Conservation (phyloP, 768 basidiomycete genomes). For the Auriscalpium vulgare region DNA sequence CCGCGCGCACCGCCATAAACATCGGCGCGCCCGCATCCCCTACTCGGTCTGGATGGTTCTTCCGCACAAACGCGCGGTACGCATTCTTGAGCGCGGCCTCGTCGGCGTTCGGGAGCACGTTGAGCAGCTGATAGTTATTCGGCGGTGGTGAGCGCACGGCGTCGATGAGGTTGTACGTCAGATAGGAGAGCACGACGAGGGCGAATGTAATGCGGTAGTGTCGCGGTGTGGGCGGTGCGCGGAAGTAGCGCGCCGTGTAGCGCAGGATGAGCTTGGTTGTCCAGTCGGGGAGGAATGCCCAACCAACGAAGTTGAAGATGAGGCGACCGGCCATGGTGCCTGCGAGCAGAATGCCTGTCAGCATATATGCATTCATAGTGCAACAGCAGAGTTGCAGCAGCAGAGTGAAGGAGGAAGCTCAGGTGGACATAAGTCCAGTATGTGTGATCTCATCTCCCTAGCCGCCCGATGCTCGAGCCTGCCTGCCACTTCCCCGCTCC, state of each 20-base stretch:
- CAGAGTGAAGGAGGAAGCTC: constrained; percentile 11
- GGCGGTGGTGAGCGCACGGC: constrained; percentile 47
- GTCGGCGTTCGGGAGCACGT: constrained; percentile 53
- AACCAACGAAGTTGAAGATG: constrained; percentile 45
- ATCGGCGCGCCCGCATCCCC: constrained; percentile 49
- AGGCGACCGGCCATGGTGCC: constrained; percentile 5
- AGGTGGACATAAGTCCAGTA: constrained; percentile 16
- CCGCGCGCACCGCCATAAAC: constrained; percentile 67
- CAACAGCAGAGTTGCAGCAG: too few relatives aligned
- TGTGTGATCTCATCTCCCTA: constrained; percentile 27
- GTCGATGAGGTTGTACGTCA: constrained; percentile 55
- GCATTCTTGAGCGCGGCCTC: constrained; percentile 60
- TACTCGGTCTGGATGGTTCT: constrained; percentile 70
- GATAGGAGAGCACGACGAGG: constrained; percentile 55
- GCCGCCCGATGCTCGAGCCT: constrained; percentile 25
- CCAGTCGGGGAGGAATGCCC: constrained; percentile 61
- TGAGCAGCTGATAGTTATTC: constrained; percentile 78
- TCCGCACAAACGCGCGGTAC: constrained; percentile 68
- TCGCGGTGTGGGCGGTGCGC: constrained; percentile 16
- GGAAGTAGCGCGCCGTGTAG: constrained; percentile 5
- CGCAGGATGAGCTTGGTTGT: constrained; percentile 45
- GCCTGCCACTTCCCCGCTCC: constrained; percentile 34
- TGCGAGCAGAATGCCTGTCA: neutral
- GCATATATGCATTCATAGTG: neutral
- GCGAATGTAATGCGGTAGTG: constrained; percentile 61